phyloP scores from a whole-genome alignment of 2,329 filamentous ascomycete genomes.

The Fusarium albosuccineum region DNA sequence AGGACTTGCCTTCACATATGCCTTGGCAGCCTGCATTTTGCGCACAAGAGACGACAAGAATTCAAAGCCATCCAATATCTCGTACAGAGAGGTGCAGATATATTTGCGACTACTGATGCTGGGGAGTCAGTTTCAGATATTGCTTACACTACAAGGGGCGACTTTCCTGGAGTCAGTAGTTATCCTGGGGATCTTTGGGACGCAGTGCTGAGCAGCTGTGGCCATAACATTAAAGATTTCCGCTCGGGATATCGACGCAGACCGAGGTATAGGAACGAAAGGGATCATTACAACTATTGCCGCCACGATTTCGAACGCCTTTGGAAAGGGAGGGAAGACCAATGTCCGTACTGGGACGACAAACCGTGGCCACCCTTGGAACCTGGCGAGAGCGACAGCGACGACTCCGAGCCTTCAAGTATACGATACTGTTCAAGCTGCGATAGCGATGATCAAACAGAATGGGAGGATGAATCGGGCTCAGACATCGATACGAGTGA shows the following conservation, averaged over 20 bases:
- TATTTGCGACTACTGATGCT: neutral
- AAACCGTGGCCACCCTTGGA: conserved; percentile 11
- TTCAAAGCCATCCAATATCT: conserved; percentile 4
- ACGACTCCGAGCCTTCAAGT: neutral
- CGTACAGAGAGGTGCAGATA: neutral
- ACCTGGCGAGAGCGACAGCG: neutral
- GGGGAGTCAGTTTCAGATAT: neutral
- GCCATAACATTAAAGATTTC: conserved; percentile 4
- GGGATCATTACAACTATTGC: neutral
- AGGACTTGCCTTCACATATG: conserved; percentile 12
- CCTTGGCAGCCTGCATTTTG: neutral
- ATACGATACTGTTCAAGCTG: neutral
- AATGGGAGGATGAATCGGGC: neutral
- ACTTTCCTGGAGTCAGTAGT: neutral
- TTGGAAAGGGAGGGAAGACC: neutral
- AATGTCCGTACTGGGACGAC: conserved; percentile 20
- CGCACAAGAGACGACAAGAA: neutral
- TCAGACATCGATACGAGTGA: neutral
- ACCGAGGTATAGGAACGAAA: neutral
- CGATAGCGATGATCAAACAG: too few relatives aligned
- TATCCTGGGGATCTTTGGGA: conserved; percentile 22
- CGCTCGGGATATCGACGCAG: neutral
- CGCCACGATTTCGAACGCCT: neutral
- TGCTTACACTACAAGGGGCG: neutral
- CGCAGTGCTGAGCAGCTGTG: conserved; percentile 13